Evolutionary conservation across 805 yeast species (phyloP).

Genomic region (Starmerella stigmatis): DNA sequence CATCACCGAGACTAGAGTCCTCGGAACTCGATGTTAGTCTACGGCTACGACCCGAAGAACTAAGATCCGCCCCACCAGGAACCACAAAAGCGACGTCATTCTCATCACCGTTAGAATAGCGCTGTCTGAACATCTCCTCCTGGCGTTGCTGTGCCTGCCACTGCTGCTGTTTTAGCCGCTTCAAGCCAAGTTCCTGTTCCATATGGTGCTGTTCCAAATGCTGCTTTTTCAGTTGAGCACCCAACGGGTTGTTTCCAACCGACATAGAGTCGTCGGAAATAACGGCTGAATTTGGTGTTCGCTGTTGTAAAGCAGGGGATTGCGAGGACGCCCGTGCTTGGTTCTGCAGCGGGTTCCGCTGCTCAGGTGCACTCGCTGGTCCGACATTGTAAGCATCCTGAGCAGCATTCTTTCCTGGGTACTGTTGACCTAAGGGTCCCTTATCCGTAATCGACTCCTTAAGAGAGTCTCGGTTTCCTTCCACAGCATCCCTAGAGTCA

Average conservation of each 20-base stretch:
- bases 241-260: background rate
- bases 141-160: conserved; percentile 28
- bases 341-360: background rate
- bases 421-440: no score
- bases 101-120: conserved; percentile 11
- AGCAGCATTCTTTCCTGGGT: no score
- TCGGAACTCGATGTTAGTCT: conserved; percentile 10
- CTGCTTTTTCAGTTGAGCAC: conserved; percentile 11
- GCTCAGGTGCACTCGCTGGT: no score
- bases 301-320: background rate
- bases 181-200: conserved; percentile 21
- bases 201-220: conserved; percentile 21
- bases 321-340: background rate
- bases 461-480: no score
- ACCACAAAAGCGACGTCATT: conserved; percentile 22
- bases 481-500: no score
- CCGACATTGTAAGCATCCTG: no score
- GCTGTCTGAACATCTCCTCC: conserved; percentile 19
- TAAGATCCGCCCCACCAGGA: conserved; percentile 20
- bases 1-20: background rate
- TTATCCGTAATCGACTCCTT: no score
- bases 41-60: conserved; percentile 17
- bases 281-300: background rate
- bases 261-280: background rate
- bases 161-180: conserved; percentile 23